A percentile compares a stretch with the other conserved stretches of the same genome.
These are phyloP conservation scores for Echium plantagineum DNA, from an alignment of 257 asterid species.

Conservation along the genomic window DNA sequence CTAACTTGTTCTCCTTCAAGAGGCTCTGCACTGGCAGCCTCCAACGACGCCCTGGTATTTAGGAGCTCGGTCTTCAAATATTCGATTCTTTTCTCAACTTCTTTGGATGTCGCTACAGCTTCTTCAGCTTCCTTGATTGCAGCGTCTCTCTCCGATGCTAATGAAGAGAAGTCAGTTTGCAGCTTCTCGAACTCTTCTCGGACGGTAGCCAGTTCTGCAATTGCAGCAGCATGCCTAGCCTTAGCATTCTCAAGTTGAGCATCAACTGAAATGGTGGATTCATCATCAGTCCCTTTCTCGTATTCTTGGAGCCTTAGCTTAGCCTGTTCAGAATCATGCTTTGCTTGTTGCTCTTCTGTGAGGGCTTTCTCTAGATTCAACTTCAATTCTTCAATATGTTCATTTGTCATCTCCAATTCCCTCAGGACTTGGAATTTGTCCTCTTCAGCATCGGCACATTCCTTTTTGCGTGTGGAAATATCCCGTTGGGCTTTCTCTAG, in stretches of 20 bases:
- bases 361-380: slow-evolving; percentile 83
- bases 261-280: slow-evolving; percentile 78
- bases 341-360: slow-evolving; percentile 86
- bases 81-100: slow-evolving; percentile 78
- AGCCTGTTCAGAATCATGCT: slow-evolving; percentile 89
- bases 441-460: slow-evolving; percentile 65
- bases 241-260: slow-evolving; percentile 93
- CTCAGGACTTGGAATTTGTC: slow-evolving; percentile 49
- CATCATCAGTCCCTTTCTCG: slow-evolving; percentile 82
- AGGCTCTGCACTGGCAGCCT: slow-evolving; percentile 81
- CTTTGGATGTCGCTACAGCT: slow-evolving; percentile 44
- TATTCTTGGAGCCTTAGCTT: slow-evolving; percentile 79
- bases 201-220: slow-evolving; percentile 50
- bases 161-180: slow-evolving; percentile 33
- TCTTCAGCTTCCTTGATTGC: slow-evolving; percentile 58
- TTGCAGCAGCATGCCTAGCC: slow-evolving; percentile 74
- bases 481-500: slow-evolving; percentile 70
- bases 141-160: slow-evolving; percentile 53
- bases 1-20: slow-evolving; percentile 90
- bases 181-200: slow-evolving; percentile 51
- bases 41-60: slow-evolving; percentile 62
- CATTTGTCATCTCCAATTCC: slow-evolving; percentile 70
- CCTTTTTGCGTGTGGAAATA: slow-evolving; percentile 58
- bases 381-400: slow-evolving; percentile 80
- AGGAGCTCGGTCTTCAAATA: slow-evolving; percentile 71